Percentiles rank a stretch among this genome's conserved stretches.
Evolutionary conservation across 257 asterid species (phyloP).

Genomic region (Mentha longifolia): DNA sequence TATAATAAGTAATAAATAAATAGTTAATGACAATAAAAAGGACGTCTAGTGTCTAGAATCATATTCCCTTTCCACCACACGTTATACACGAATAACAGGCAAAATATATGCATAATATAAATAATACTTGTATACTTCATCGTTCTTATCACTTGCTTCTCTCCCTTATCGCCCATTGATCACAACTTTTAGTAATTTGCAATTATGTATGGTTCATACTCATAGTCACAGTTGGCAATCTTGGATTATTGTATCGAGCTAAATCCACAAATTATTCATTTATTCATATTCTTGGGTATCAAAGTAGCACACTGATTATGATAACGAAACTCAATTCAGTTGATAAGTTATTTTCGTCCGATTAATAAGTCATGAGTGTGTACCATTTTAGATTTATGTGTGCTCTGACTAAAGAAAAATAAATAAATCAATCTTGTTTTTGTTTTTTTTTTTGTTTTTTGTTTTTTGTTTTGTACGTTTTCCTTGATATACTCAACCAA

Average conservation of each 20-base stretch:
- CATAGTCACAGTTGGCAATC: not conserved
- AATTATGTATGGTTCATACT: not conserved
- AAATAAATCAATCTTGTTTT: too few relatives aligned
- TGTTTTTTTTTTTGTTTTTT: too few relatives aligned
- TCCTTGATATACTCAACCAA: too few relatives aligned
- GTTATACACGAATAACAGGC: not conserved
- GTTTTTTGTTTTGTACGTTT: too few relatives aligned
- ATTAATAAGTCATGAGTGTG: too few relatives aligned
- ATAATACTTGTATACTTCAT: slow-evolving; percentile 28
- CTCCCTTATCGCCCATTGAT: slow-evolving; percentile 9
- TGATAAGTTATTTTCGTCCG: too few relatives aligned
- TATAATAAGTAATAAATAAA: not conserved
- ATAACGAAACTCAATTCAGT: too few relatives aligned
- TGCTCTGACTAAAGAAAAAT: too few relatives aligned
- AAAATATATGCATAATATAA: not conserved
- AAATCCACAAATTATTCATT: not conserved
- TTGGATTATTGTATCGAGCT: not conserved
- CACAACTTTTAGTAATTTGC: not conserved
- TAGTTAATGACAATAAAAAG: slow-evolving; percentile 20
- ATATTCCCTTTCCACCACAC: slow-evolving; percentile 40
- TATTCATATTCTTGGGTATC: not conserved
- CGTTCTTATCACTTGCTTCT: slow-evolving; percentile 33
- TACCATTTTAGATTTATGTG: too few relatives aligned
- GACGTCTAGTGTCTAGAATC: slow-evolving; percentile 27
- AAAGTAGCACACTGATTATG: too few relatives aligned